Evolutionary conservation across 495 filamentous ascomycete species (phyloP).

Genomic region (Diplogelasinospora grovesii): DNA sequence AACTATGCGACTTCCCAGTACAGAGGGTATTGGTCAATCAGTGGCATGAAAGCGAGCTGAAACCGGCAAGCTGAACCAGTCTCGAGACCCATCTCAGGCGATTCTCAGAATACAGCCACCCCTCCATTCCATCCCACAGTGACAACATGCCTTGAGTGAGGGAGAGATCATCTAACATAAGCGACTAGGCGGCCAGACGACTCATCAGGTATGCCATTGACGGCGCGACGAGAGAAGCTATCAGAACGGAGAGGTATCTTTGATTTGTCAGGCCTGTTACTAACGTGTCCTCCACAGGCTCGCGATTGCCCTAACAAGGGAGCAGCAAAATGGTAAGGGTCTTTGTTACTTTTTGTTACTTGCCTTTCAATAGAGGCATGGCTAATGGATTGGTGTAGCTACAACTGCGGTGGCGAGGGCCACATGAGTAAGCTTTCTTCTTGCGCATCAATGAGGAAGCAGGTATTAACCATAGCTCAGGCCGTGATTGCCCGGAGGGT

Average conservation of each 20-base stretch:
- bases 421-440: conserved; percentile 67
- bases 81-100: conserved; percentile 7
- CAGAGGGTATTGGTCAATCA: not conserved
- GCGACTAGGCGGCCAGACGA: conserved; percentile 42
- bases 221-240: conserved; percentile 18
- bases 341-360: no score
- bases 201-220: conserved; percentile 41
- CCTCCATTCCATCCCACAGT: conserved; percentile 12
- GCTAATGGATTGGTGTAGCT: conserved; percentile 30
- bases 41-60: conserved; percentile 6
- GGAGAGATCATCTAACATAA: conserved; percentile 37
- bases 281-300: conserved; percentile 46
- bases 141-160: conserved; percentile 23
- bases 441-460: not conserved
- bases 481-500: conserved; percentile 85
- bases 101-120: conserved; percentile 2
- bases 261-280: conserved; percentile 6
- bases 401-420: conserved; percentile 61
- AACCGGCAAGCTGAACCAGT: conserved; percentile 11
- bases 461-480: conserved; percentile 32
- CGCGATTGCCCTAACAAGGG: conserved; percentile 94
- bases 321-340: conserved; percentile 74
- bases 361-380: conserved; percentile 11
- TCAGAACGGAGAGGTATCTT: conserved; percentile 14
- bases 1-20: no score